These are phyloP conservation scores for Gossypium herbaceum DNA, from an alignment of 345 rosid genomes.

Conservation along the genomic window DNA sequence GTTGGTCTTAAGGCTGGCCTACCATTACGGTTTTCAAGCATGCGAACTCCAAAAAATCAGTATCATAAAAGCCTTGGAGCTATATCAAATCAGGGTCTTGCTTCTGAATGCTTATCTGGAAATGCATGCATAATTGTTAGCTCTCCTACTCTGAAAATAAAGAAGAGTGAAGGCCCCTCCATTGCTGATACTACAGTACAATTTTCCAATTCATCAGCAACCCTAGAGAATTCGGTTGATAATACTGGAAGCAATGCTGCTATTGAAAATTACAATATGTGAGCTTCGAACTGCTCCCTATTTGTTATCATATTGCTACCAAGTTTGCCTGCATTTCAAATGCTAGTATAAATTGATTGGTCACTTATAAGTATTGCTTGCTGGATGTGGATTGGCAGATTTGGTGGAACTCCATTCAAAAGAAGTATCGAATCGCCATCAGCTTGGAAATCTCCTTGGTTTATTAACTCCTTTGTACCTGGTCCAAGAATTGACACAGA, in stretches of 20 bases:
- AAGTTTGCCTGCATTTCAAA: background rate
- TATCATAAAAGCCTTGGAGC: constrained; percentile 35
- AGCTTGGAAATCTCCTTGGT: constrained; percentile 99
- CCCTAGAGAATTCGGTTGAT: constrained; percentile 28
- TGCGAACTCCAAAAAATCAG: constrained; percentile 49
- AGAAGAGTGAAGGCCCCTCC: constrained; percentile 38
- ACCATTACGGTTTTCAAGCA: constrained; percentile 28
- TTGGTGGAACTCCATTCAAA: constrained; percentile 80
- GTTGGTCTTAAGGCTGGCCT: constrained; percentile 37
- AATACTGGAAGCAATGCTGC: constrained; percentile 37
- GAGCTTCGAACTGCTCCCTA: constrained; percentile 23
- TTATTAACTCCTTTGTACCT: constrained; percentile 67
- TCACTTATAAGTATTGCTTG: constrained; percentile 5
- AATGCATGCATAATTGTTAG: constrained; percentile 38
- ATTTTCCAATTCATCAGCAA: constrained; percentile 35
- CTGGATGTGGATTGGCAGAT: constrained; percentile 42
- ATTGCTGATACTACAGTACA: constrained; percentile 29
- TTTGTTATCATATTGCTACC: background rate
- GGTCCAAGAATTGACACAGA: constrained; percentile 85
- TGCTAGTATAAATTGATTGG: background rate
- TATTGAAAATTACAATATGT: constrained; percentile 64
- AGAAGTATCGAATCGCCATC: constrained; percentile 92
- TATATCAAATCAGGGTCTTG: constrained; percentile 33
- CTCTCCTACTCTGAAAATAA: constrained; percentile 51
- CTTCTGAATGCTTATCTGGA: constrained; percentile 42